Percentiles rank a stretch among this genome's conserved stretches.
phyloP scores from a whole-genome alignment of 1,284 basidiomycete species.

The Ceratobasidium sp. region DNA sequence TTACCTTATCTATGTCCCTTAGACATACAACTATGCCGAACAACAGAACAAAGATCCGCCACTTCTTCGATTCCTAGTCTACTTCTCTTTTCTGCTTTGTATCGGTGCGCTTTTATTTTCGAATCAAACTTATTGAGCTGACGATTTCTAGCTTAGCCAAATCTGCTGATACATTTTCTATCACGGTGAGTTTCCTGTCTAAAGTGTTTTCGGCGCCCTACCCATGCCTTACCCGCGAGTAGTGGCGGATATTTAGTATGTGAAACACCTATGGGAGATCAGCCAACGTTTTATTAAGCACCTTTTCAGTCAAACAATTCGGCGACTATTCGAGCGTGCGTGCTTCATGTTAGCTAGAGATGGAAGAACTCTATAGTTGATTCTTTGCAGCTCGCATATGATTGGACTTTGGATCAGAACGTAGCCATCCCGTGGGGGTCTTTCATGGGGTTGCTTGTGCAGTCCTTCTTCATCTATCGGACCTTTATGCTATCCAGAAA shows the following conservation, averaged over 20 bases:
- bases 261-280: neutral
- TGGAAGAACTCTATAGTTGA: neutral
- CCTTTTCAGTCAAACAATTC: constrained; percentile 23
- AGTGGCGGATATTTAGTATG: constrained; percentile 35
- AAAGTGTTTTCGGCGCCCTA: neutral
- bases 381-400: constrained; percentile 1
- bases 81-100: constrained; percentile 11
- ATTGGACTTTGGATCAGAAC: constrained; percentile 7
- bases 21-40: constrained; percentile 23
- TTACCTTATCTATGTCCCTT: neutral
- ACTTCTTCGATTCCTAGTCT: neutral
- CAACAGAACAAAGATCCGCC: constrained; percentile 10
- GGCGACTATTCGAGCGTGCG: constrained; percentile 22
- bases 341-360: neutral
- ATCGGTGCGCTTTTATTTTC: constrained; percentile 4
- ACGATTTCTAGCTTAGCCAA: constrained; percentile 13
- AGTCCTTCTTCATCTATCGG: constrained; percentile 24
- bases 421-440: constrained; percentile 14
- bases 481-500: constrained; percentile 19
- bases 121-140: neutral
- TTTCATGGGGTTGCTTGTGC: constrained; percentile 30
- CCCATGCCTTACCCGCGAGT: neutral
- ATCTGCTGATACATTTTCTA: constrained; percentile 1
- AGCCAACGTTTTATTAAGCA: neutral
- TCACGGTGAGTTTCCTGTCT: neutral